Percentiles rank a stretch among this genome's conserved stretches.
Conservation (phyloP, 176 grass and related monocot genomes). For the Chrysopogon serrulatus region DNA sequence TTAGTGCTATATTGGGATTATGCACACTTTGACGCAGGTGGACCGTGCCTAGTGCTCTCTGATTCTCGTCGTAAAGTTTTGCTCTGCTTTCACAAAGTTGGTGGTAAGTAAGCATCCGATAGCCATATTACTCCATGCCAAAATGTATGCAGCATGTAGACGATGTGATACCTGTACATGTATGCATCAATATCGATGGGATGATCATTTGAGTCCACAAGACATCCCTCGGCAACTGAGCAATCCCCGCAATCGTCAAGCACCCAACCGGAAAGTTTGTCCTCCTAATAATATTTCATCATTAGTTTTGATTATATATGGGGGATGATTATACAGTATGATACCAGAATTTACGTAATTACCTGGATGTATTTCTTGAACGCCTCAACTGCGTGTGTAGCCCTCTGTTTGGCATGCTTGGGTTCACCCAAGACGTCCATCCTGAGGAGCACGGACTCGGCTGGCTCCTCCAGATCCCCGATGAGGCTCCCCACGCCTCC, state of each 20-base stretch:
- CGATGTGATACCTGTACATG: slow-evolving; percentile 92
- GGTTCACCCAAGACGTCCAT: slow-evolving; percentile 66
- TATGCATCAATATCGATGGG: slow-evolving; percentile 66
- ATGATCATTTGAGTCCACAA: slow-evolving; percentile 59
- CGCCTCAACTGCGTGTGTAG: slow-evolving; percentile 32
- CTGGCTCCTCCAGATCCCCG: slow-evolving; percentile 61
- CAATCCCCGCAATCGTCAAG: slow-evolving; percentile 68
- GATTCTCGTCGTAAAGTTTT: slow-evolving; percentile 41
- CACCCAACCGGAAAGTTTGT: slow-evolving; percentile 54
- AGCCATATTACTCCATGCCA: too few species aligned
- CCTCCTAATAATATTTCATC: too few species aligned
- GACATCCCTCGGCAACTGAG: slow-evolving; percentile 64
- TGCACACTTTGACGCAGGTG: slow-evolving; percentile 84
- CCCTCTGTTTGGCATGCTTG: slow-evolving; percentile 57
- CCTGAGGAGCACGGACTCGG: slow-evolving; percentile 55
- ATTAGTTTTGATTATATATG: too few species aligned
- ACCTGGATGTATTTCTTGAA: slow-evolving; percentile 66
- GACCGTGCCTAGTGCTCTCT: slow-evolving; percentile 48
- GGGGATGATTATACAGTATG: too few species aligned
- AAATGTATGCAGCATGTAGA: too few species aligned
- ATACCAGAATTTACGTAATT: too few species aligned
- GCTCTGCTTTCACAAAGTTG: slow-evolving; percentile 42
- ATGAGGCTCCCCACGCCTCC: slow-evolving; percentile 64
- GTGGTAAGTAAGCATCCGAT: background rate
- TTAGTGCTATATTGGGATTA: slow-evolving; percentile 73